Evolutionary conservation across 768 basidiomycete genomes (phyloP).

Genomic region (Lactarius sanguifluus): DNA sequence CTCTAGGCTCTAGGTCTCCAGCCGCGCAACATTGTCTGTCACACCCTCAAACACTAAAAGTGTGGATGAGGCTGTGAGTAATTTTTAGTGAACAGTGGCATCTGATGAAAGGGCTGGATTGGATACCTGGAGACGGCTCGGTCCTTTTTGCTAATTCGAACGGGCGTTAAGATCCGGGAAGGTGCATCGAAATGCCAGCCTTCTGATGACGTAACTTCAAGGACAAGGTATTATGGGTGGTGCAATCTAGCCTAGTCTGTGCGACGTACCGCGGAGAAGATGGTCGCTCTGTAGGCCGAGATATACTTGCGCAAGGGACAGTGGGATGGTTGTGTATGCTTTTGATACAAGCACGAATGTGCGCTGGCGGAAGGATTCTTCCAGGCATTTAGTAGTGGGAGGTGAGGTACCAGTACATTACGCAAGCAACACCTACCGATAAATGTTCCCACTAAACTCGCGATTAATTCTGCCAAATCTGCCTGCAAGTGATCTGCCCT

Average conservation of each 20-base stretch:
- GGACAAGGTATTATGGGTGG: neutral
- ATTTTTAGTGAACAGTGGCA: conserved; percentile 2
- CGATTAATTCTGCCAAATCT: conserved; percentile 47
- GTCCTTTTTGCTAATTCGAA: conserved; percentile 14
- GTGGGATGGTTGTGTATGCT: conserved; percentile 63
- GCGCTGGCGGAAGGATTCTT: conserved; percentile 59
- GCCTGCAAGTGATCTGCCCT: conserved; percentile 47
- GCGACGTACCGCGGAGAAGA: conserved; percentile 36
- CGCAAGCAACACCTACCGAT: conserved; percentile 42
- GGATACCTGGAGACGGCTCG: neutral
- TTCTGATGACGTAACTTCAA: conserved; percentile 43
- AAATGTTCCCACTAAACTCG: conserved; percentile 48
- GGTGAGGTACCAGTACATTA: neutral
- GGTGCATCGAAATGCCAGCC: conserved; percentile 55
- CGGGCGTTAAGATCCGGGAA: conserved; percentile 47
- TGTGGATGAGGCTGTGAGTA: conserved; percentile 43
- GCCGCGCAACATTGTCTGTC: conserved; percentile 49
- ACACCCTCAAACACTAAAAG: conserved; percentile 51
- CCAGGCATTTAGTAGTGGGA: neutral
- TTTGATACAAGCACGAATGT: conserved; percentile 56
- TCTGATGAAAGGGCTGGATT: neutral
- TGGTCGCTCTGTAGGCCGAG: conserved; percentile 47
- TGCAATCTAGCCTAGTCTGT: conserved; percentile 18
- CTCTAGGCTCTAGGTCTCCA: conserved; percentile 22
- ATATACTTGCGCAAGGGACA: conserved; percentile 55